phyloP scores from a whole-genome alignment of 208 protist genomes.

The Acanthamoeba castellanii region DNA sequence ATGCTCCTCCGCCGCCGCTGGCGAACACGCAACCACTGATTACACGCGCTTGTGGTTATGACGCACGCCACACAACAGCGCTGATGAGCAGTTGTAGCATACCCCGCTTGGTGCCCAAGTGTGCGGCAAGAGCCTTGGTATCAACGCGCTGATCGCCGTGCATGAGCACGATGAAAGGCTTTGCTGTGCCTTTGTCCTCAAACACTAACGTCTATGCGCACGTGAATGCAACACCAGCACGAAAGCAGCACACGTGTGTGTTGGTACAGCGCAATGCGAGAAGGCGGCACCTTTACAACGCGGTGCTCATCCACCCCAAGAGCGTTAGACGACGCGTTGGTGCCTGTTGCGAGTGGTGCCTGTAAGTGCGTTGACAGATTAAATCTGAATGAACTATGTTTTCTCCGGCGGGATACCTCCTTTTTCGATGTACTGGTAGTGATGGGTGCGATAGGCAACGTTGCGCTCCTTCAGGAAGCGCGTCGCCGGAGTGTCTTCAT shows the following conservation, averaged over 20 bases:
- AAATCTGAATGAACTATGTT: too few relatives aligned
- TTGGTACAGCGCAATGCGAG: not conserved
- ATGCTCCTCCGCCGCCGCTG: constrained; percentile 30
- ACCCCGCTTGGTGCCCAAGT: constrained; percentile 1
- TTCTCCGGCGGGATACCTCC: not conserved
- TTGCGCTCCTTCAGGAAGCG: constrained; percentile 7
- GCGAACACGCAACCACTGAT: constrained; percentile 16
- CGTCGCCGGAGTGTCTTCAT: constrained; percentile 1
- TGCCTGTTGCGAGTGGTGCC: not conserved
- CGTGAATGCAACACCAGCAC: not conserved
- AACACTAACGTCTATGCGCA: constrained; percentile 32
- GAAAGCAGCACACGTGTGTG: not conserved
- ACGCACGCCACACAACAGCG: not conserved
- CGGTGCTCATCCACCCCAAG: constrained; percentile 39
- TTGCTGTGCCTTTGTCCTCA: not conserved
- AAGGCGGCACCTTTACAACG: not conserved
- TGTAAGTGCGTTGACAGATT: not conserved
- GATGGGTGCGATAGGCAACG: not conserved
- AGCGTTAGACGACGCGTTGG: not conserved
- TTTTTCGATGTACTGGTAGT: constrained; percentile 45
- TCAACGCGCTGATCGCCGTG: constrained; percentile 25
- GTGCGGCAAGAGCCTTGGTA: constrained; percentile 33
- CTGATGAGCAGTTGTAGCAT: too few relatives aligned
- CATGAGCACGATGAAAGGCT: constrained; percentile 44
- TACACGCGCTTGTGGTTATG: not conserved